Conservation (phyloP, 208 protist genomes). For the Trypanosoma caninum region DNA sequence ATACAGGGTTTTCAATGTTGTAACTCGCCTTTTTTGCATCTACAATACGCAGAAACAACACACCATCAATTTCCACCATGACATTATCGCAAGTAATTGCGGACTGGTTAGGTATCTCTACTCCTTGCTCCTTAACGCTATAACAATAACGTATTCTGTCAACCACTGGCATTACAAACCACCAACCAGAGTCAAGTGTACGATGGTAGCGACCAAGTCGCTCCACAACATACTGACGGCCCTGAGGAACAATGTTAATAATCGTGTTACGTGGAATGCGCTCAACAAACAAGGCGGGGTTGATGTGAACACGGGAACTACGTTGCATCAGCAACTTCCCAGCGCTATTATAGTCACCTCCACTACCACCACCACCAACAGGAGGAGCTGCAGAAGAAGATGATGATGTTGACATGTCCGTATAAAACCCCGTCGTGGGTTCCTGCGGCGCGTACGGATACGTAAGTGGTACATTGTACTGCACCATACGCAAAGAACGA, state of each 20-base stretch:
- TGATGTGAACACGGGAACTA: slow-evolving; percentile 28
- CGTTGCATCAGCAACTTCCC: slow-evolving; percentile 2
- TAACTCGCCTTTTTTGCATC: slow-evolving; percentile 91
- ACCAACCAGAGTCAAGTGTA: slow-evolving; percentile 89
- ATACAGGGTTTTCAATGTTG: slow-evolving; percentile 95
- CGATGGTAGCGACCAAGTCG: slow-evolving; percentile 91
- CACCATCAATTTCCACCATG: slow-evolving; percentile 94
- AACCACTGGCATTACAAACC: slow-evolving; percentile 91
- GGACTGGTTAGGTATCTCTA: slow-evolving; percentile 90
- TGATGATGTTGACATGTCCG: not conserved
- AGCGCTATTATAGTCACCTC: not conserved
- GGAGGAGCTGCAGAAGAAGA: too few relatives aligned
- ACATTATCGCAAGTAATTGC: slow-evolving; percentile 96
- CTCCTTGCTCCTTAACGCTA: slow-evolving; percentile 91
- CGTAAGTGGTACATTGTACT: slow-evolving; percentile 4
- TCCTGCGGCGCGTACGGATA: slow-evolving; percentile 10
- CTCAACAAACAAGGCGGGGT: slow-evolving; percentile 66
- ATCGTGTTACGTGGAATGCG: slow-evolving; percentile 67
- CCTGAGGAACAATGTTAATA: slow-evolving; percentile 94
- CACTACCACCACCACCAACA: not conserved
- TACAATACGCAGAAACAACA: slow-evolving; percentile 92
- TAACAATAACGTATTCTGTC: slow-evolving; percentile 95
- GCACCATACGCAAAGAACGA: slow-evolving; percentile 7
- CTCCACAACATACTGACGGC: slow-evolving; percentile 93
- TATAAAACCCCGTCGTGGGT: not conserved